phyloP scores from a whole-genome alignment of 2,329 filamentous ascomycete species.

The Fragosphaeria purpurea region DNA sequence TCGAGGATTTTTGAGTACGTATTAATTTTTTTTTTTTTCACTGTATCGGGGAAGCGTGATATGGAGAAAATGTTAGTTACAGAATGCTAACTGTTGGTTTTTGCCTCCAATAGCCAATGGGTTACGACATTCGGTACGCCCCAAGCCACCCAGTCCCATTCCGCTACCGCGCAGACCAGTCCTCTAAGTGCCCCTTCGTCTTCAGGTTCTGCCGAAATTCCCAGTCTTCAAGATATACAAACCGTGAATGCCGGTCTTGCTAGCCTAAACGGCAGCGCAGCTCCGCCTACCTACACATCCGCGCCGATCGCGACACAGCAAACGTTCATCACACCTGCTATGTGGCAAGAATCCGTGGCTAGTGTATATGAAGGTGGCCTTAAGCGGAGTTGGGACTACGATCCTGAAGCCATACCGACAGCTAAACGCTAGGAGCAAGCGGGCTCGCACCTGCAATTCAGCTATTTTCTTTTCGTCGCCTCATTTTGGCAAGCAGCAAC shows the following conservation, averaged over 20 bases:
- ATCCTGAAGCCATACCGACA: slow-evolving; percentile 14
- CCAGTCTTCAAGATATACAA: slow-evolving; percentile 43
- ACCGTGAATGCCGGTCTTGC: slow-evolving; percentile 35
- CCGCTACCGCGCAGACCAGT: slow-evolving; percentile 35
- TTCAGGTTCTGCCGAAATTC: slow-evolving; percentile 44
- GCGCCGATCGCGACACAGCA: slow-evolving; percentile 34
- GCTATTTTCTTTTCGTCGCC: no score
- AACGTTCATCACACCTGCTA: slow-evolving; percentile 56
- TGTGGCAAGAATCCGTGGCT: slow-evolving; percentile 65
- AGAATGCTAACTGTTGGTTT: no score
- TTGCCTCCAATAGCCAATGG: slow-evolving; percentile 60
- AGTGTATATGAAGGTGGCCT: slow-evolving; percentile 57
- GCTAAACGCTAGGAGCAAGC: no score
- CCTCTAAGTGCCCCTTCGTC: slow-evolving; percentile 43
- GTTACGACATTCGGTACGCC: slow-evolving; percentile 84
- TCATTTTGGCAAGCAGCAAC: no score
- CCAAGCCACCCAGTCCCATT: slow-evolving; percentile 32
- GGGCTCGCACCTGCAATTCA: no score
- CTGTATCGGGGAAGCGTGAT: no score
- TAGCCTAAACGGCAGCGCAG: slow-evolving; percentile 35
- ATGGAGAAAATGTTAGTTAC: no score
- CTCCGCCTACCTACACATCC: slow-evolving; percentile 39
- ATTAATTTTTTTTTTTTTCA: neutral
- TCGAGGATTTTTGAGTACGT: slow-evolving; percentile 83
- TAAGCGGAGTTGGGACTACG: slow-evolving; percentile 53